Evolutionary conservation across 495 filamentous ascomycete genomes (phyloP).

Genomic region (Aspergillus cristatus): DNA sequence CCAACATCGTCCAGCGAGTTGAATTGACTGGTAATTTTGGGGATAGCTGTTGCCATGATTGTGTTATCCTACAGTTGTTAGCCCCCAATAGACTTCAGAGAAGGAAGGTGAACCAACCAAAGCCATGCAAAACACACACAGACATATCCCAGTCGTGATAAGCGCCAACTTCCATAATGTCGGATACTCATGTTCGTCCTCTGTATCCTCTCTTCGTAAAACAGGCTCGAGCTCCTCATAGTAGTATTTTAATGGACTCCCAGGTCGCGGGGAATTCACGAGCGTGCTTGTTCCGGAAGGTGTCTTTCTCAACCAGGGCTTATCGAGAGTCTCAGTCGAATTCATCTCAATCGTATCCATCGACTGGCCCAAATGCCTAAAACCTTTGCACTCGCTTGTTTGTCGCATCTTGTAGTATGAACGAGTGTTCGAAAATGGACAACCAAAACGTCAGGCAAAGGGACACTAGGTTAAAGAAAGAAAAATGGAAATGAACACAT

Average conservation of each 20-base stretch:
- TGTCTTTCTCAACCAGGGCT: no score
- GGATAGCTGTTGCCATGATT: constrained; percentile 79
- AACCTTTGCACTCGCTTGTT: no score
- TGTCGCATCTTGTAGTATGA: no score
- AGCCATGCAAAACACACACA: constrained; percentile 58
- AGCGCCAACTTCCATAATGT: constrained; percentile 38
- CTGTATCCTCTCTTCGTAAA: constrained; percentile 4
- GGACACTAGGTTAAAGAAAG: no score
- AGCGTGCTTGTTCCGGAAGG: not conserved
- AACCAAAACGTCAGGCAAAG: no score
- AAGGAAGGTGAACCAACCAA: constrained; percentile 32
- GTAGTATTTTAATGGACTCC: not conserved
- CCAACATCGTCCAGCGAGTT: constrained; percentile 66
- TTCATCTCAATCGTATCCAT: no score
- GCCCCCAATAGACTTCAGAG: not conserved
- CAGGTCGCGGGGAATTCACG: not conserved
- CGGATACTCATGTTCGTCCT: constrained; percentile 42
- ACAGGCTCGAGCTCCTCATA: not conserved
- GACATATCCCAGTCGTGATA: constrained; percentile 50
- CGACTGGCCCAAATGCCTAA: no score
- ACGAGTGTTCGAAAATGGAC: no score
- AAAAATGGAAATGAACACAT: no score
- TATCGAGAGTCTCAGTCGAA: no score
- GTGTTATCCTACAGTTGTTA: constrained; percentile 47
- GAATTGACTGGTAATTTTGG: constrained; percentile 74